A percentile compares a stretch with the other conserved stretches of the same genome.
Evolutionary conservation across 1,139 yeast species (phyloP).

Genomic region (Kodamaea alishanica): DNA sequence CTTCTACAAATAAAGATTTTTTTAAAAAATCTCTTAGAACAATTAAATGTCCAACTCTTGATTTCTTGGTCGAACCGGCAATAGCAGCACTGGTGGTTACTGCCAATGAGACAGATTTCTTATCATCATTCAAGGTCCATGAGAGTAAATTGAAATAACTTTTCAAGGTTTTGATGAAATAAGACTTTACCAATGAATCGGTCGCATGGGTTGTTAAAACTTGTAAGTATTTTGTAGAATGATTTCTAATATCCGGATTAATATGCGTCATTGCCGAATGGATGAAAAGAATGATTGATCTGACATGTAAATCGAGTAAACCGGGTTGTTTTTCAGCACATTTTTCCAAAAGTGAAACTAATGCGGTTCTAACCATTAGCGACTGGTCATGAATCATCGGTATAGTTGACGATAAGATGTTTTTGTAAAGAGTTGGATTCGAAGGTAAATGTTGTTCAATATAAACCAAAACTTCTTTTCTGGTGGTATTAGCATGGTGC

Average conservation of each 20-base stretch:
- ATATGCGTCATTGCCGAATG: constrained; percentile 95
- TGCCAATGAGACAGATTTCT: constrained; percentile 44
- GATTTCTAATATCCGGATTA: constrained; percentile 65
- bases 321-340: constrained; percentile 52
- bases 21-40: constrained; percentile 41
- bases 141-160: constrained; percentile 56
- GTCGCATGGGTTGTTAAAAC: constrained; percentile 48
- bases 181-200: constrained; percentile 49
- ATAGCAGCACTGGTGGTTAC: constrained; percentile 43
- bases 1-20: constrained; percentile 32
- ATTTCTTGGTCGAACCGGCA: constrained; percentile 37
- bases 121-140: constrained; percentile 51
- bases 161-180: constrained; percentile 57
- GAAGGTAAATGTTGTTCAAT: constrained; percentile 47
- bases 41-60: constrained; percentile 41
- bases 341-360: constrained; percentile 49
- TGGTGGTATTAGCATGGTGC: constrained; percentile 71
- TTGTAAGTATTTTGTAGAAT: constrained; percentile 61
- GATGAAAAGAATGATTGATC: constrained; percentile 67
- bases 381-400: constrained; percentile 65
- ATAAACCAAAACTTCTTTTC: constrained; percentile 66
- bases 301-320: constrained; percentile 63
- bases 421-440: constrained; percentile 53
- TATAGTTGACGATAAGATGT: constrained; percentile 51
- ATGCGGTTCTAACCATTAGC: constrained; percentile 58